These are phyloP conservation scores for Suillus hirtellus DNA, from an alignment of 768 basidiomycete genomes.

Conservation along the genomic window DNA sequence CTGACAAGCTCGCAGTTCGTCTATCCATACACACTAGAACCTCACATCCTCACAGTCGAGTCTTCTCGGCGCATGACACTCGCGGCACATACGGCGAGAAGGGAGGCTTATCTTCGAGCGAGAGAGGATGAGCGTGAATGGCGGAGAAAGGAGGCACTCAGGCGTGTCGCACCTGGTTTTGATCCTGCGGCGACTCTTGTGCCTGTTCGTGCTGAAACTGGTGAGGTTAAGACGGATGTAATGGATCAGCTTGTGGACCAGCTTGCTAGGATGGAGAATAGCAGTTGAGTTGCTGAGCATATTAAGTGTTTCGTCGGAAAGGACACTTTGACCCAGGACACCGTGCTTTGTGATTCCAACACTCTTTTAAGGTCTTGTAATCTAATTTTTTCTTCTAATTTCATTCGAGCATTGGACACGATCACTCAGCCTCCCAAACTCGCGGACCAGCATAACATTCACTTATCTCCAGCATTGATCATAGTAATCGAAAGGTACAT, in stretches of 20 bases:
- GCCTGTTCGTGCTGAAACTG: constrained; percentile 22
- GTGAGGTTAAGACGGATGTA: constrained; percentile 45
- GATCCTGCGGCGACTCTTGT: constrained; percentile 56
- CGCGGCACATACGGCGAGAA: constrained; percentile 61
- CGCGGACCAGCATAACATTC: not conserved
- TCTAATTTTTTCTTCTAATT: not conserved
- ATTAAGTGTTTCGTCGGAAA: not conserved
- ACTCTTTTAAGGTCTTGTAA: not conserved
- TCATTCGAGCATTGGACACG: not conserved
- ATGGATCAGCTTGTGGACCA: constrained; percentile 87
- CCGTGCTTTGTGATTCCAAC: not conserved
- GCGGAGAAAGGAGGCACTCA: constrained; percentile 61
- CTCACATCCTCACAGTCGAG: constrained; percentile 76
- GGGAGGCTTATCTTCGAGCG: constrained; percentile 67
- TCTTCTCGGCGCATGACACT: constrained; percentile 69
- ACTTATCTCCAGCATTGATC: not conserved
- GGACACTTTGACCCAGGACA: not conserved
- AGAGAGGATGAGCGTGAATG: constrained; percentile 80
- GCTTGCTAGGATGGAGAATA: constrained; percentile 63
- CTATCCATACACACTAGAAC: constrained; percentile 93
- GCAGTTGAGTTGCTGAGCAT: not conserved
- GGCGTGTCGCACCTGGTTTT: constrained; percentile 82
- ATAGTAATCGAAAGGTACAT: not conserved
- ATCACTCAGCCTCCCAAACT: not conserved
- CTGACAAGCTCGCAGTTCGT: constrained; percentile 67